Conservation (phyloP, 2,329 filamentous ascomycete species). For the Monosporascus sp. region DNA sequence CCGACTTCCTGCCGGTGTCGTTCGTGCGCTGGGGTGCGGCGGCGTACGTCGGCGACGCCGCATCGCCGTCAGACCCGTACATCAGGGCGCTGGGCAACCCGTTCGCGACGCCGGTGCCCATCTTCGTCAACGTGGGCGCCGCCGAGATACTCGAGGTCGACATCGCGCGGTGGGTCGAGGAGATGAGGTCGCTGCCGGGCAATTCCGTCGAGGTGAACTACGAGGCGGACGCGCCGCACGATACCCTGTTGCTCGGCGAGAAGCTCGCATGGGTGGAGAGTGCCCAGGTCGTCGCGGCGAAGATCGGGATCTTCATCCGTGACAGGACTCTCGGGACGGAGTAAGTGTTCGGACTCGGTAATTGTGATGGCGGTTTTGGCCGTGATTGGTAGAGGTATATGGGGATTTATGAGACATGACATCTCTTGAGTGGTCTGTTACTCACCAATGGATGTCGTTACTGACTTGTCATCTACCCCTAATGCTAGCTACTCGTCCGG, state of each 20-base stretch:
- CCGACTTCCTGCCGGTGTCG: conserved; percentile 34
- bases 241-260: conserved; percentile 36
- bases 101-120: conserved; percentile 16
- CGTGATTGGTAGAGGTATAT: too few relatives aligned
- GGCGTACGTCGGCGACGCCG: conserved; percentile 24
- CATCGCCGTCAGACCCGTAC: conserved; percentile 27
- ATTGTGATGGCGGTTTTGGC: too few relatives aligned
- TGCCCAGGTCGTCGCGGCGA: conserved; percentile 13
- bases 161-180: conserved; percentile 54
- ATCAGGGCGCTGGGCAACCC: conserved; percentile 17
- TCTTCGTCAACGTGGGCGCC: conserved; percentile 16
- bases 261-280: conserved; percentile 36
- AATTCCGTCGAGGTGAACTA: conserved; percentile 31
- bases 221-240: conserved; percentile 37
- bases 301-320: conserved; percentile 18
- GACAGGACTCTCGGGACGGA: background rate
- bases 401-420: too few relatives aligned
- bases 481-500: too few relatives aligned
- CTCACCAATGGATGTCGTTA: too few relatives aligned
- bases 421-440: too few relatives aligned
- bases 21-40: conserved; percentile 38
- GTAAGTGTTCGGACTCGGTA: too few relatives aligned
- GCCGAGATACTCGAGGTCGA: conserved; percentile 29
- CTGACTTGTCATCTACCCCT: too few relatives aligned
- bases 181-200: conserved; percentile 16